Evolutionary conservation across 495 filamentous ascomycete genomes (phyloP), one percentile per base, ranked within the genome.

Genomic region (Daldinia grandis): DNA sequence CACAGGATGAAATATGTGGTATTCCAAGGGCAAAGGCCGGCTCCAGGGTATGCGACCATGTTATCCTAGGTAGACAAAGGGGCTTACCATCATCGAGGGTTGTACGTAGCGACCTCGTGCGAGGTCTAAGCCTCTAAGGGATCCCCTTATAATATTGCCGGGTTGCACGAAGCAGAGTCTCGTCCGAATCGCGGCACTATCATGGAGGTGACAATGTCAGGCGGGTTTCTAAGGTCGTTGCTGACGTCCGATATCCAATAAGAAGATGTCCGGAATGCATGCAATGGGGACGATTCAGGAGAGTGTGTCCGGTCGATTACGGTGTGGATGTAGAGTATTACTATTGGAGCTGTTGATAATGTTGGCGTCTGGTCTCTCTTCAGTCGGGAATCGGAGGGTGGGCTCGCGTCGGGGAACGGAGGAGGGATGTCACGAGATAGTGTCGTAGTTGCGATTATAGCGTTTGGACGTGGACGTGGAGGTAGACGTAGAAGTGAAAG

Each of bases 61-160:
- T 62, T 53, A 53, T 53, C 49, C 49, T n/a, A 53, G 49, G 49
- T 53, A 53, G 64, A 17, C 28, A 49, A 44, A 53, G 66, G 58
- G 37, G 72, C 76, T 42, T 78, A 78, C 76, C 76, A 78, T 78
- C 73, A 77, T 78, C 61, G 71, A 77, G 73, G 69, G 71, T 69
- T 69, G 68, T 69, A 66, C 40, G 70, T 62, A 57, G 62, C 59
- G 72, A 78, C 79, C 80, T 79, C 78, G 71, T 38, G 53, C 31
- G 81, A 80, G 78, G 80, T 76, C 72, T 62, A 65, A 72, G 56
- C 66, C 81, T 75, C 74, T 62, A 65, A 63, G 68, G 57, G 53
- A 61, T 50, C 73, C 74, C 80, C 74, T 76, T 76, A 65, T 51
- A 68, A 71, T 72, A 61, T 64, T 28, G 66, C 72, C 68, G 71